Evolutionary conservation across 1,139 yeast genomes (phyloP), one percentile per base, ranked within the genome.

Genomic region (Saccharomyces hybrid): DNA sequence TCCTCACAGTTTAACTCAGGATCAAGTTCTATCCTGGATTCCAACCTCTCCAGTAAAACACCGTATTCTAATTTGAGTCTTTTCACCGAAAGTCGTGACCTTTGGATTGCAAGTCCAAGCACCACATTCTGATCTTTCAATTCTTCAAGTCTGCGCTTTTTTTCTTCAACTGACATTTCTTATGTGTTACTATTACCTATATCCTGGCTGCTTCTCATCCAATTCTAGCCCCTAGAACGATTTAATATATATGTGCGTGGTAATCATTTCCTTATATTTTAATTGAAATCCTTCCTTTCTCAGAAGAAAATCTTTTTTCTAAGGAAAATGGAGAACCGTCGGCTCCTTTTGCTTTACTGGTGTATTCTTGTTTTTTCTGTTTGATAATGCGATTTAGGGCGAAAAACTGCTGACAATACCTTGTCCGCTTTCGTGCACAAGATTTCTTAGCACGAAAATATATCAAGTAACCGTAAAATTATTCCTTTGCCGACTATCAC

Each of bases 41-140:
- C 97, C 48, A 93, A 78, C 60, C 89, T 78, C 66, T 93, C 97
- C 51, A 91, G 72, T 51, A 93, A 73, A 30, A 91, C 75, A 1
- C 91, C 81, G 64, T 95, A 86, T 67, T 93, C 98, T 47, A 90
- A 77, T 56, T 96, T 80, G 52, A 88, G 75, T 59, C 98, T 76
- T 61, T 91, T 83, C 34, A 91, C 83, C 5, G 91, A 81, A 25
- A 83, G 78, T 62, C 87, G 83, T 7, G 96, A 85, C 63, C 97
- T 80, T 16, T 86, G 80, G 42, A 93, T 81, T 1, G 96, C 90
- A 44, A 90, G 73, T 0, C 91, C 80, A 52, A 90, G 82, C 7
- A 83, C 74, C 66, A 89, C 95, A 69, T 93, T 95, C 67, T 83
- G 83, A 53, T 81, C 84, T 65, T 91, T 96, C 46, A 91, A 78